Conservation (phyloP, 768 basidiomycete species). For the Psilocybe sp. region DNA sequence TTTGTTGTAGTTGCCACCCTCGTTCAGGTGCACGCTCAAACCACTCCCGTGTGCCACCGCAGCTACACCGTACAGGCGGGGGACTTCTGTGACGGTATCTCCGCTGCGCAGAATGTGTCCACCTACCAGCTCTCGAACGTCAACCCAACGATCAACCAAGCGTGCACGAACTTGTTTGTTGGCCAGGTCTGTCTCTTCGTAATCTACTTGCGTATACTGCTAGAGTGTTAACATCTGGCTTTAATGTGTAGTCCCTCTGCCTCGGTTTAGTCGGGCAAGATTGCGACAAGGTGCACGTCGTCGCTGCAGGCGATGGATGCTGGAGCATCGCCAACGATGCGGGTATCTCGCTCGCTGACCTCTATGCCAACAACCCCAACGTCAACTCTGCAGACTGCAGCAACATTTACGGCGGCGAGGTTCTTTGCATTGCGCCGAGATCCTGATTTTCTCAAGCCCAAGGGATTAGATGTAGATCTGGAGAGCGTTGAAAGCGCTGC, state of each 20-base stretch:
- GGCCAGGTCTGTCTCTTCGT: constrained; percentile 36
- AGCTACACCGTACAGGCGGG: constrained; percentile 43
- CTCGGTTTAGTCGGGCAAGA: constrained; percentile 54
- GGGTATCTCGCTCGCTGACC: constrained; percentile 37
- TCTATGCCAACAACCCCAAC: constrained; percentile 64
- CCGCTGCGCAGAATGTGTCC: constrained; percentile 38
- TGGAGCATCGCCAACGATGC: constrained; percentile 33
- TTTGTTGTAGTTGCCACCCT: not conserved
- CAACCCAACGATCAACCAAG: constrained; percentile 45
- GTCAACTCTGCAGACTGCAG: constrained; percentile 40
- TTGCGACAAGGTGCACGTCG: constrained; percentile 47
- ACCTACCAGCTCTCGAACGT: constrained; percentile 41
- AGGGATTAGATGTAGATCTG: too few relatives aligned
- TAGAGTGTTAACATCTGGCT: not conserved
- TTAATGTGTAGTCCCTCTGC: constrained; percentile 41
- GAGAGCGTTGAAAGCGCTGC: too few relatives aligned
- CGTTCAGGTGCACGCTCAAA: constrained; percentile 1
- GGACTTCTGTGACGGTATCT: constrained; percentile 56
- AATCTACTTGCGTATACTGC: not conserved
- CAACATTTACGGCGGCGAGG: constrained; percentile 59
- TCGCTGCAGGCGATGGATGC: constrained; percentile 46
- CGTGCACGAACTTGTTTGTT: constrained; percentile 52
- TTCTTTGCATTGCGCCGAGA: constrained; percentile 14
- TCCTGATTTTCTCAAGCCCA: too few relatives aligned
- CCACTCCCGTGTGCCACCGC: constrained; percentile 37